Conservation (phyloP, 1,139 yeast genomes). For the Debaryomycetaceae sp. region DNA sequence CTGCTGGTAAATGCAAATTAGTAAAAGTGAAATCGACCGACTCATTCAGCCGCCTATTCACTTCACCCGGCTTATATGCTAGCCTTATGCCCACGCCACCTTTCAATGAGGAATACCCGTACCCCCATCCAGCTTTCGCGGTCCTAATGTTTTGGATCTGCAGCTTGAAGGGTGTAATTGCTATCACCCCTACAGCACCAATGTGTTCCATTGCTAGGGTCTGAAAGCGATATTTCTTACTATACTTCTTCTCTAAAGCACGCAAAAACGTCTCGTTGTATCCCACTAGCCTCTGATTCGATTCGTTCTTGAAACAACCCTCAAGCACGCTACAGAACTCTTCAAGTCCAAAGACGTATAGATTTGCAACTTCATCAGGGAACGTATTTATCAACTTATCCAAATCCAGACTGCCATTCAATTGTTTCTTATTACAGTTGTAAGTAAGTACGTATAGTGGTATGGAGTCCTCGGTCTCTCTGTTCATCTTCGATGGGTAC, state of each 20-base stretch:
- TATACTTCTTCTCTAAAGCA: slow-evolving; percentile 33
- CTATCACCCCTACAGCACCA: slow-evolving; percentile 67
- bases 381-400: slow-evolving; percentile 22
- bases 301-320: slow-evolving; percentile 46
- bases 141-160: slow-evolving; percentile 24
- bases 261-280: slow-evolving; percentile 40
- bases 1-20: slow-evolving; percentile 70
- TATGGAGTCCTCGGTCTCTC: slow-evolving; percentile 2
- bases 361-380: slow-evolving; percentile 34
- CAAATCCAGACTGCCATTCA: slow-evolving; percentile 21
- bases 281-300: slow-evolving; percentile 37
- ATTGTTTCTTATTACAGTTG: slow-evolving; percentile 32
- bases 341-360: slow-evolving; percentile 70
- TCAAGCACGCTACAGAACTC: slow-evolving; percentile 68
- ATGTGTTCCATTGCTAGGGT: slow-evolving; percentile 44
- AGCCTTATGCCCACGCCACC: slow-evolving; percentile 70
- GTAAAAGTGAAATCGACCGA: slow-evolving; percentile 55
- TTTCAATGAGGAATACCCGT: slow-evolving; percentile 59
- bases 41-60: slow-evolving; percentile 6
- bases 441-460: slow-evolving; percentile 36
- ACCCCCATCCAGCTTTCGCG: slow-evolving; percentile 52
- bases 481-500: background rate
- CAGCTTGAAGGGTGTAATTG: slow-evolving; percentile 46
- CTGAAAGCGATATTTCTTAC: slow-evolving; percentile 33
- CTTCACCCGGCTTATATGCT: slow-evolving; percentile 22